Evolutionary conservation across 805 yeast genomes (phyloP), one percentile per base, ranked within the genome.

Genomic region (Candida awuae): DNA sequence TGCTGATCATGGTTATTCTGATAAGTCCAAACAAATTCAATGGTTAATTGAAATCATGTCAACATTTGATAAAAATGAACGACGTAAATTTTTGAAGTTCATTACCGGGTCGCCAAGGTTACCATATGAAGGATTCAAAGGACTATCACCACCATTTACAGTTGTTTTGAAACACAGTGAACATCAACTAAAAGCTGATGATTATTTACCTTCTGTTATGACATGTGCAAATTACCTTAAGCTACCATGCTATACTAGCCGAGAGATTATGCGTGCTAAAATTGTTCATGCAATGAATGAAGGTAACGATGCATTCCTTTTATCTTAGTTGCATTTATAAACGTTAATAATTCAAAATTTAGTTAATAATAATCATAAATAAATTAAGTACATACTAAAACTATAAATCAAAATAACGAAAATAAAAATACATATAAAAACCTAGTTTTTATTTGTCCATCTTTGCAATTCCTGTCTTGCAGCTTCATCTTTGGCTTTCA

Each of bases 161-260:
- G 87, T 92, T 26, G 97, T 92, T 2, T 63, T 85, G 44, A 87
- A 85, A 54, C 78, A 72, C 42, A 71, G 80, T n/a, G 97, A 90
- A 37, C 77, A 72, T 34, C 81, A 78, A 0, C 55, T 73, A 19
- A 59, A 63, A 10, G 71, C 84, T 5, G 95, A 90, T 58, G 86
- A 79, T 44, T 87, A 81, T 53, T 66, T 92, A 41, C 97, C 98
- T 2, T 85, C 95, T 61, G 98, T 92, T 3, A 90, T 90, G 98
- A 90, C 98, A 0, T 90, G 98, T 66, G 97, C 94, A 3, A 90
- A 90, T 56, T 92, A 90, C 55, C 67, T 90, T 48, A 90, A 90
- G 57, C 63, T 92, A 16, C 97, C 98, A 5, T 74, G 82, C 46
- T 92, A 90, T 55, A 71, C 85, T 3, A 63, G 72, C 26, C 71